phyloP scores from a whole-genome alignment of 768 basidiomycete species.

The Suillus decipiens region DNA sequence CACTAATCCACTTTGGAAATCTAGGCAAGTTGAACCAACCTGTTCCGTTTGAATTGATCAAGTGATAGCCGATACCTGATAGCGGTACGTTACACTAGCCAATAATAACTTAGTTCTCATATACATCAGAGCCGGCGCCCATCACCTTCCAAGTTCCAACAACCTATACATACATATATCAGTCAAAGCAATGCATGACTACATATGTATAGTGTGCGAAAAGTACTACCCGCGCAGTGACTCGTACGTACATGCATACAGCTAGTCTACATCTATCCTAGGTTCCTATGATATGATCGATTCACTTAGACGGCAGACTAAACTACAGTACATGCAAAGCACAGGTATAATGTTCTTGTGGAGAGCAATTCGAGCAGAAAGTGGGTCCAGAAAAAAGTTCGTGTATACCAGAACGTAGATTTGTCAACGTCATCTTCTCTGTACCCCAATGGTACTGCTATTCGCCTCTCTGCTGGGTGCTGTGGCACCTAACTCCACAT shows the following conservation, averaged over 20 bases:
- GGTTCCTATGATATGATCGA: background rate
- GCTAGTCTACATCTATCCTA: background rate
- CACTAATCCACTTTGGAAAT: background rate
- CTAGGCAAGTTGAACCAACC: background rate
- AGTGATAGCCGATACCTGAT: background rate
- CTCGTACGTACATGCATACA: background rate
- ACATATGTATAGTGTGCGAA: background rate
- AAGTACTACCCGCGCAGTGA: background rate
- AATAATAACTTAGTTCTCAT: background rate
- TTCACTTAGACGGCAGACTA: background rate
- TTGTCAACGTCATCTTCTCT: background rate
- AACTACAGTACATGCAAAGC: background rate
- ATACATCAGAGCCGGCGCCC: no score
- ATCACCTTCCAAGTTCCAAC: background rate
- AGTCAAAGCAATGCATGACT: background rate
- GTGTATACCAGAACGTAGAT: background rate
- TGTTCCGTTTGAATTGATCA: background rate
- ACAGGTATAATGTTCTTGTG: background rate
- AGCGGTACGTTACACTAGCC: background rate
- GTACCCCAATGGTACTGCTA: background rate
- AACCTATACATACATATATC: no score
- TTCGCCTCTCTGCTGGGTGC: background rate
- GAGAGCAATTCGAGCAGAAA: background rate
- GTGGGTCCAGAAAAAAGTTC: background rate
- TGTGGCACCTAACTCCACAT: conserved; percentile 23